Percentiles rank a stretch among this genome's conserved stretches.
phyloP scores from a whole-genome alignment of 2,329 filamentous ascomycete species.

The Sporothrix protearum region DNA sequence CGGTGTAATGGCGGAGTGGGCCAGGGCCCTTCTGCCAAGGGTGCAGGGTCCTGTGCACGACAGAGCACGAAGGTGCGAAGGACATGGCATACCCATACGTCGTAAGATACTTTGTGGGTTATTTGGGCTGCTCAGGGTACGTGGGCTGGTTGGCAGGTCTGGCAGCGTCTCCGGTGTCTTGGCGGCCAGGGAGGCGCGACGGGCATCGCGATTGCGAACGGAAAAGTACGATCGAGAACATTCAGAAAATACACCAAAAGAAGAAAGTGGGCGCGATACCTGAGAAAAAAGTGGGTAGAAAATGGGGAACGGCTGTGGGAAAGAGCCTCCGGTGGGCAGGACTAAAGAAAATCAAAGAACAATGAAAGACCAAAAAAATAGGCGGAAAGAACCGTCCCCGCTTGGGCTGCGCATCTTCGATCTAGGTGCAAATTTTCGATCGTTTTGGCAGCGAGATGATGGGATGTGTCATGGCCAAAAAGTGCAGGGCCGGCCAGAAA shows the following conservation, averaged over 20 bases:
- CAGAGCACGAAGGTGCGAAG: neutral
- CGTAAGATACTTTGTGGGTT: neutral
- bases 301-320: neutral
- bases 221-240: neutral
- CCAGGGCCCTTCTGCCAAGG: neutral
- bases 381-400: slow-evolving; percentile 1
- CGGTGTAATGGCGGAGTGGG: neutral
- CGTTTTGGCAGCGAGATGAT: slow-evolving; percentile 7
- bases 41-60: slow-evolving; percentile 9
- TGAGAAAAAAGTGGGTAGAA: neutral
- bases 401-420: slow-evolving; percentile 9
- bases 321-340: neutral
- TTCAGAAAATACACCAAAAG: neutral
- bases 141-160: neutral
- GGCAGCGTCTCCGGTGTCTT: neutral
- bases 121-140: neutral
- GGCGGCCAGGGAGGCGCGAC: neutral
- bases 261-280: neutral
- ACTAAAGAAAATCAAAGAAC: neutral
- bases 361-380: neutral
- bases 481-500: neutral
- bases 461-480: slow-evolving; percentile 13
- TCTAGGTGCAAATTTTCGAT: slow-evolving; percentile 23
- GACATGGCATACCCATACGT: neutral
- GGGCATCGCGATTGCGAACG: neutral